These are phyloP conservation scores for Tricholoma sp. DNA, from an alignment of 768 basidiomycete species.

Conservation along the genomic window DNA sequence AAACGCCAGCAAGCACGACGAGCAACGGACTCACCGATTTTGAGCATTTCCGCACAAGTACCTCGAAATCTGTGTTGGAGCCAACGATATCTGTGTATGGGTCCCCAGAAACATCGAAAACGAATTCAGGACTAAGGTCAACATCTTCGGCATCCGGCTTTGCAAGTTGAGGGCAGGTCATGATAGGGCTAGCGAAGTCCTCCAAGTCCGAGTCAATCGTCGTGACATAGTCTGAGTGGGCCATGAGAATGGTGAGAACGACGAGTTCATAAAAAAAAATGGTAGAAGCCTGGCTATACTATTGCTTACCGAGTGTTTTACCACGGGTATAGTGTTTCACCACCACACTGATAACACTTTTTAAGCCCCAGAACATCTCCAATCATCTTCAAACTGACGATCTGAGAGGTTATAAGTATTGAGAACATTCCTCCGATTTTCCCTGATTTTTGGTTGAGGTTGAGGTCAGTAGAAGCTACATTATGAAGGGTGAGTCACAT, in stretches of 20 bases:
- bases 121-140: conserved; percentile 74
- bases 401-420: no score
- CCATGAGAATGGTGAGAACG: conserved; percentile 19
- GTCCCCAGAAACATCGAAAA: conserved; percentile 75
- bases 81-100: conserved; percentile 54
- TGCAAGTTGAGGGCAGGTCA: conserved; percentile 12
- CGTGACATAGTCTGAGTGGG: conserved; percentile 63
- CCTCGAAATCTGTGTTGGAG: conserved; percentile 36
- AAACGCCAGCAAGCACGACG: conserved; percentile 6
- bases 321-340: no score
- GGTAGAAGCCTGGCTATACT: no score
- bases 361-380: no score
- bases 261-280: background rate
- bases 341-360: no score
- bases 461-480: no score
- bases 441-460: no score
- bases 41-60: conserved; percentile 55
- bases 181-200: conserved; percentile 28
- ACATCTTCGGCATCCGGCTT: conserved; percentile 44
- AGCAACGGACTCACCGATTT: conserved; percentile 47
- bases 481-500: no score
- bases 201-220: conserved; percentile 82
- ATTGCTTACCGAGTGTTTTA: no score
- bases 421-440: no score
- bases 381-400: no score